Conservation (phyloP, 2,329 filamentous ascomycete species). For the Cladobotryum protrusum region DNA sequence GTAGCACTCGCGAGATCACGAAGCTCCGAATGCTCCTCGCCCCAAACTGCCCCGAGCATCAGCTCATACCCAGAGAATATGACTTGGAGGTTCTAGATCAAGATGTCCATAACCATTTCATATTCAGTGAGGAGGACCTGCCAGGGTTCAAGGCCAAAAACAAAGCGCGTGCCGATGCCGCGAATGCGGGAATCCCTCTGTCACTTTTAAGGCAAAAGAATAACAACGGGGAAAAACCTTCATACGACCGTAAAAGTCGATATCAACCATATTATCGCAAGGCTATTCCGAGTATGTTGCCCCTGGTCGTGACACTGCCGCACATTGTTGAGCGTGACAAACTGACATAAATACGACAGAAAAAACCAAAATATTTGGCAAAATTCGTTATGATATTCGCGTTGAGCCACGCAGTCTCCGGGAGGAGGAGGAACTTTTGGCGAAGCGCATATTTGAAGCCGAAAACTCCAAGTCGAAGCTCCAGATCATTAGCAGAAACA, state of each 20-base stretch:
- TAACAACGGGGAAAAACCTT: conserved; percentile 31
- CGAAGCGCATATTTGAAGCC: conserved; percentile 47
- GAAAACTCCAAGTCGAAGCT: conserved; percentile 45
- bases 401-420: conserved; percentile 66
- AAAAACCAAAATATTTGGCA: conserved; percentile 69
- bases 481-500: conserved; percentile 43
- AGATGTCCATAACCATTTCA: conserved; percentile 74
- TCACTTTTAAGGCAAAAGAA: conserved; percentile 40
- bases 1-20: conserved; percentile 26
- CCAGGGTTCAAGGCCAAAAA: conserved; percentile 47
- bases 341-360: conserved; percentile 45
- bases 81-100: conserved; percentile 61
- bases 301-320: background rate
- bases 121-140: conserved; percentile 91
- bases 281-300: conserved; percentile 64
- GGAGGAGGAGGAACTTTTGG: conserved; percentile 60
- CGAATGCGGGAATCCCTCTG: conserved; percentile 53
- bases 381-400: conserved; percentile 69
- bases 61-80: conserved; percentile 81
- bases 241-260: conserved; percentile 38
- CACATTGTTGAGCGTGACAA: background rate
- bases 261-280: conserved; percentile 60
- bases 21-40: conserved; percentile 60
- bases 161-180: conserved; percentile 48
- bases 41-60: conserved; percentile 59